phyloP scores from a whole-genome alignment of 306 rosid species.

The Senna siamea region DNA sequence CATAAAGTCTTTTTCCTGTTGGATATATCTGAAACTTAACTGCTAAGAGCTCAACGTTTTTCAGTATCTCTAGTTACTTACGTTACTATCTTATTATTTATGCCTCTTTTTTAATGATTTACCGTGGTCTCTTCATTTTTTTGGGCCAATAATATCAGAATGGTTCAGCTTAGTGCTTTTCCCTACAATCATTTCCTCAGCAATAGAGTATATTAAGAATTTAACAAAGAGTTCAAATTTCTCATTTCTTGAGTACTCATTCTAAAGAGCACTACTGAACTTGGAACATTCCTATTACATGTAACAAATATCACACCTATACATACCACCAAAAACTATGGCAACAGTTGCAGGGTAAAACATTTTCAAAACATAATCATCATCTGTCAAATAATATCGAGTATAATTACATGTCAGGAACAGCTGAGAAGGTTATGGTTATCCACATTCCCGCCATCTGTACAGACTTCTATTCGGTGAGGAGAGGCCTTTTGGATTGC shows the following conservation, averaged over 20 bases:
- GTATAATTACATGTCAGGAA: slow-evolving; percentile 61
- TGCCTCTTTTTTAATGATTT: no score
- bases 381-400: slow-evolving; percentile 38
- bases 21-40: no score
- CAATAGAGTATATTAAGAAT: no score
- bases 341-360: background rate
- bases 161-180: no score
- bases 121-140: no score
- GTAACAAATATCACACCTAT: slow-evolving; percentile 12
- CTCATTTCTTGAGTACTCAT: background rate
- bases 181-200: no score
- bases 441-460: slow-evolving; percentile 53
- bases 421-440: slow-evolving; percentile 56
- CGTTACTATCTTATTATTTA: no score
- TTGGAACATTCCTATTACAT: background rate
- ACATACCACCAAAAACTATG: slow-evolving; percentile 33
- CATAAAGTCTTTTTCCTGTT: no score
- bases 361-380: background rate
- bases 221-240: background rate
- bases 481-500: slow-evolving; percentile 30
- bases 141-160: no score
- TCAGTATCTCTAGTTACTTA: no score
- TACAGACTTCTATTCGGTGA: slow-evolving; percentile 36
- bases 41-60: no score
- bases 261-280: background rate